Evolutionary conservation across 441 rosid genomes (phyloP).

Genomic region (Metrosideros polymorpha): DNA sequence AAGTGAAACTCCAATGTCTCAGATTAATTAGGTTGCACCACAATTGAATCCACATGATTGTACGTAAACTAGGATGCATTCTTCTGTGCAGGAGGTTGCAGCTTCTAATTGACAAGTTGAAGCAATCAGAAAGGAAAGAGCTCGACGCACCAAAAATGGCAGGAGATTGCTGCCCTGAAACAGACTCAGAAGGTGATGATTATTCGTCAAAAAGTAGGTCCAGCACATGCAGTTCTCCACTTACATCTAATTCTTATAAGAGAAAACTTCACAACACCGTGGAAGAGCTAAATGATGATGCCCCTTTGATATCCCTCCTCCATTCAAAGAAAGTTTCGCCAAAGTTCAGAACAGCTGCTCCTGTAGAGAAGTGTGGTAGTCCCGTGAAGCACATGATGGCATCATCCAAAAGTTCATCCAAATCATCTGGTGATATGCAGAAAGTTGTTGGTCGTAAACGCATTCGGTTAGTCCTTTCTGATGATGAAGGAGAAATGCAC

Average conservation of each 20-base stretch:
- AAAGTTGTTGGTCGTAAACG: slow-evolving; percentile 61
- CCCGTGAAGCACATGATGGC: slow-evolving; percentile 15
- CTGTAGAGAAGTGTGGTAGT: slow-evolving; percentile 16
- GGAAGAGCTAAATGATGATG: slow-evolving; percentile 42
- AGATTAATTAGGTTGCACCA: background rate
- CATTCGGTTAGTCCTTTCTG: slow-evolving; percentile 62
- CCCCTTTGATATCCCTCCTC: slow-evolving; percentile 53
- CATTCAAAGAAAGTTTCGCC: slow-evolving; percentile 25
- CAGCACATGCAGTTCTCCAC: slow-evolving; percentile 24
- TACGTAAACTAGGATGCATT: background rate
- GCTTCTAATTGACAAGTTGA: slow-evolving; percentile 44
- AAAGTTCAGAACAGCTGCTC: slow-evolving; percentile 15
- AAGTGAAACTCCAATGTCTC: background rate
- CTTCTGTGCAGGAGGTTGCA: slow-evolving; percentile 51
- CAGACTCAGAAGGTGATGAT: slow-evolving; percentile 73
- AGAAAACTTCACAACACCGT: slow-evolving; percentile 23
- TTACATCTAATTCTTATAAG: slow-evolving; percentile 25
- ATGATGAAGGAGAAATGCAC: slow-evolving; percentile 69
- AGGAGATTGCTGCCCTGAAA: slow-evolving; percentile 70
- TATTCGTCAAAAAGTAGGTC: slow-evolving; percentile 27
- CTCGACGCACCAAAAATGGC: slow-evolving; percentile 21
- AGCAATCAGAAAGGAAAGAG: slow-evolving; percentile 31
- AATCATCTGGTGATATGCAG: slow-evolving; percentile 34
- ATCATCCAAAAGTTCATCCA: slow-evolving; percentile 26
- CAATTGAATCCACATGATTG: background rate